These are phyloP conservation scores for Turritis glabra DNA, from an alignment of 345 rosid genomes.

Conservation along the genomic window DNA sequence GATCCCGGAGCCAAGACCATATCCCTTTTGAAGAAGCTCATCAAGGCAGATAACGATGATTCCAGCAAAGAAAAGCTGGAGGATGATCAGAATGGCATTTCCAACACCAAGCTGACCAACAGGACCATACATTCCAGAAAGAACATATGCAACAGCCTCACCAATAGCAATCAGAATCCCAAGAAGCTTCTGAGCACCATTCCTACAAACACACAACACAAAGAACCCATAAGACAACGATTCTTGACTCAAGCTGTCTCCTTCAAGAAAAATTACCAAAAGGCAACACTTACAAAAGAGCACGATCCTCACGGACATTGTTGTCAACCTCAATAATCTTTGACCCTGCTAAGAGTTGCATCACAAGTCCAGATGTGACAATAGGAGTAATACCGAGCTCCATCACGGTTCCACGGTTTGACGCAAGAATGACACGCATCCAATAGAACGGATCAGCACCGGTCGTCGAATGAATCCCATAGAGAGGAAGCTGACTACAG, in stretches of 20 bases:
- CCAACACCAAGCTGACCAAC: slow-evolving; percentile 67
- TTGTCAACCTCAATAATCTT: slow-evolving; percentile 78
- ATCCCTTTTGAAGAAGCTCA: slow-evolving; percentile 68
- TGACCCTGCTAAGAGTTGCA: slow-evolving; percentile 79
- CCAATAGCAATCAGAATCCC: slow-evolving; percentile 70
- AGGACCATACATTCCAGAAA: slow-evolving; percentile 73
- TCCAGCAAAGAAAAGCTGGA: slow-evolving; percentile 53
- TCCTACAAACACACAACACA: slow-evolving; percentile 35
- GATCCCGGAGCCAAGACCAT: slow-evolving; percentile 70
- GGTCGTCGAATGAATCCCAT: slow-evolving; percentile 70
- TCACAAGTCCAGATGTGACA: slow-evolving; percentile 74
- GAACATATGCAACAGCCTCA: slow-evolving; percentile 62
- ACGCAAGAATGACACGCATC: slow-evolving; percentile 83
- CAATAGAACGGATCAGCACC: slow-evolving; percentile 82
- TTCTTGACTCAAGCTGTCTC: background rate
- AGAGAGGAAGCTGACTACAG: slow-evolving; percentile 77
- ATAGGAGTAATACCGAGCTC: slow-evolving; percentile 85
- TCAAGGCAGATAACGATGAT: slow-evolving; percentile 64
- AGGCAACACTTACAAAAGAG: slow-evolving; percentile 57
- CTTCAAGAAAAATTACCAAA: background rate
- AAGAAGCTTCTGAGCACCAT: slow-evolving; percentile 71
- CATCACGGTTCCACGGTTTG: slow-evolving; percentile 81
- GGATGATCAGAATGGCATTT: slow-evolving; percentile 46
- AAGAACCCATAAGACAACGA: background rate
- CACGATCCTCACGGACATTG: slow-evolving; percentile 78